A percentile compares a stretch with the other conserved stretches of the same genome.
These are phyloP conservation scores for Echinochloa phyllopogon DNA, from an alignment of 176 grass and related monocot genomes.

Conservation along the genomic window DNA sequence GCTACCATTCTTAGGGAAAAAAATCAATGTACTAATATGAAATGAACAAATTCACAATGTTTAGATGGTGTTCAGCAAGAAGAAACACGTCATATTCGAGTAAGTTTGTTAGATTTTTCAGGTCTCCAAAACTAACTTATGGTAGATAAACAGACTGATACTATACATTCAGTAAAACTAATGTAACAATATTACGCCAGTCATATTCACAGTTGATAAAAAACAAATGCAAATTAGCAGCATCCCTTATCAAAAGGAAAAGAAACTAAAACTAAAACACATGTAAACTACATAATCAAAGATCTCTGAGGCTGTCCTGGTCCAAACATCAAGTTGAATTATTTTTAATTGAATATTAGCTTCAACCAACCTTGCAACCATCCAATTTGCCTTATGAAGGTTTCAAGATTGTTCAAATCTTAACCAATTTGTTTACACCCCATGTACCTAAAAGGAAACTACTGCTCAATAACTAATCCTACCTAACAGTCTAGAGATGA, in stretches of 20 bases:
- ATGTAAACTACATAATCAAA: slow-evolving; percentile 28
- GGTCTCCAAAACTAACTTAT: too few species aligned
- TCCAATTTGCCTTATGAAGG: slow-evolving; percentile 18
- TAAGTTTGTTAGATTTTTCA: too few species aligned
- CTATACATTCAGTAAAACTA: neutral
- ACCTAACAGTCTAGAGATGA: slow-evolving; percentile 28
- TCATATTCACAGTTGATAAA: neutral
- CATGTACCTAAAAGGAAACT: slow-evolving; percentile 40
- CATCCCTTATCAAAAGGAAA: neutral
- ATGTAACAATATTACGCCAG: neutral
- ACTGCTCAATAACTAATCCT: slow-evolving; percentile 37
- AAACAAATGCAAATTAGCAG: neutral
- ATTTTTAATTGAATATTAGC: slow-evolving; percentile 36
- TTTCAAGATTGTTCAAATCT: slow-evolving; percentile 8
- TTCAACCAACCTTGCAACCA: slow-evolving; percentile 38
- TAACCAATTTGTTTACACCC: slow-evolving; percentile 4
- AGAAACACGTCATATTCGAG: neutral
- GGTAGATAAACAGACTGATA: neutral
- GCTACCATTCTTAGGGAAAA: neutral
- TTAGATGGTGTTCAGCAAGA: neutral
- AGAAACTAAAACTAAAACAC: slow-evolving; percentile 4
- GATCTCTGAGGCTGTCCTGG: slow-evolving; percentile 4
- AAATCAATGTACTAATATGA: neutral
- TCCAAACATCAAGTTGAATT: neutral
- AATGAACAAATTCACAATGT: slow-evolving; percentile 11